phyloP scores from a whole-genome alignment of 2,329 filamentous ascomycete genomes.

The Microcyclosporella mali region DNA sequence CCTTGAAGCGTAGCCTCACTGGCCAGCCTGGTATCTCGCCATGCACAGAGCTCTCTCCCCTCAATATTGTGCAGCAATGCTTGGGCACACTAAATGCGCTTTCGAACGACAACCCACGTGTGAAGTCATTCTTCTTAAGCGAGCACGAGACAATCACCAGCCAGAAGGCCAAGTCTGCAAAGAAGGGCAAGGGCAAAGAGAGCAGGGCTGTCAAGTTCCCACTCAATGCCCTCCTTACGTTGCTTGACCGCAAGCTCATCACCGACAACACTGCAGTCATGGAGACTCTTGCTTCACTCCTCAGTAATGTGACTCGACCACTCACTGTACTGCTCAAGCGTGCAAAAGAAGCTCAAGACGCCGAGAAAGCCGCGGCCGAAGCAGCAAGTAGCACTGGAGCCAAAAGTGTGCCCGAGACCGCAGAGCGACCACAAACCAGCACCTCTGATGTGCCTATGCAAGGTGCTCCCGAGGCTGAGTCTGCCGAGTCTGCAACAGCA shows the following conservation, averaged over 20 bases:
- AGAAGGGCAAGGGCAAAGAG: constrained; percentile 83
- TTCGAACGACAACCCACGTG: constrained; percentile 75
- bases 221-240: constrained; percentile 78
- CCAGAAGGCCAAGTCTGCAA: constrained; percentile 60
- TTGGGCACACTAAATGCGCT: constrained; percentile 78
- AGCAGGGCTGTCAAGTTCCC: constrained; percentile 79
- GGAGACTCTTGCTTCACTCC: constrained; percentile 80
- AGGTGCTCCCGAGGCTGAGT: constrained; percentile 14
- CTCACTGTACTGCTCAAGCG: constrained; percentile 76
- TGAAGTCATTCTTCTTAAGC: constrained; percentile 85
- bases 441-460: constrained; percentile 22
- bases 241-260: constrained; percentile 89
- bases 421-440: constrained; percentile 22
- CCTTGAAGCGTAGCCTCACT: constrained; percentile 68
- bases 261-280: constrained; percentile 97
- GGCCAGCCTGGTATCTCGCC: constrained; percentile 39
- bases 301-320: constrained; percentile 83
- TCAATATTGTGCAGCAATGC: constrained; percentile 94
- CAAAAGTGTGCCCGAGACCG: constrained; percentile 26
- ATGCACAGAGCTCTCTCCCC: constrained; percentile 80
- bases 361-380: constrained; percentile 37
- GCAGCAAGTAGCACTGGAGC: constrained; percentile 27
- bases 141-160: constrained; percentile 71
- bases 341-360: constrained; percentile 60
- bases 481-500: constrained; percentile 6